Percentiles rank a stretch among this genome's conserved stretches.
Evolutionary conservation across 2,329 filamentous ascomycete species (phyloP).

Genomic region (Ceratocystis variospora): DNA sequence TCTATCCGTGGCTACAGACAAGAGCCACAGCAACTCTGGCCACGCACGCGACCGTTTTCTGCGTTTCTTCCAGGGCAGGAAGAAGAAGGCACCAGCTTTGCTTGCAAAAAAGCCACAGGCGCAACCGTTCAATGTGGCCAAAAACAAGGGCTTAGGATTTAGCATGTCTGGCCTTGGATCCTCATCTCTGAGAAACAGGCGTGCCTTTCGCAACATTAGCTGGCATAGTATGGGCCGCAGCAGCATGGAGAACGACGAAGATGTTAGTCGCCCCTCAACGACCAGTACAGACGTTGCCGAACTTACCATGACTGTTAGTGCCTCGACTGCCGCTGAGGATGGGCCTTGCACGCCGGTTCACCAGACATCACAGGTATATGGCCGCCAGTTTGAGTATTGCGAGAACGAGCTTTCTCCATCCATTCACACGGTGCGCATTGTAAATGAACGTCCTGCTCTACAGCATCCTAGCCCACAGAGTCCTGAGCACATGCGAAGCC

Average conservation of each 20-base stretch:
- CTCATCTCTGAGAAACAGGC: background rate
- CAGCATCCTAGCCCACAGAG: slow-evolving; percentile 18
- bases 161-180: background rate
- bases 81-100: slow-evolving; percentile 12
- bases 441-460: slow-evolving; percentile 13
- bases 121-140: background rate
- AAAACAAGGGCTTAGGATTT: background rate
- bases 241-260: background rate
- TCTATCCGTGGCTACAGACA: background rate
- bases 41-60: slow-evolving; percentile 4
- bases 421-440: slow-evolving; percentile 16
- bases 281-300: slow-evolving; percentile 4
- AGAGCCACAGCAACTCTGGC: slow-evolving; percentile 1
- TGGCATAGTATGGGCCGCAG: background rate
- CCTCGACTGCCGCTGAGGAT: slow-evolving; percentile 6
- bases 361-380: background rate
- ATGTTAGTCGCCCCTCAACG: slow-evolving; percentile 11
- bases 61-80: slow-evolving; percentile 11
- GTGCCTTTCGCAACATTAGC: slow-evolving; percentile 3
- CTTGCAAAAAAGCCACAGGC: slow-evolving; percentile 14
- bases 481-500: slow-evolving; percentile 8
- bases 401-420: slow-evolving; percentile 16
- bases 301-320: slow-evolving; percentile 9
- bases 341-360: slow-evolving; percentile 10
- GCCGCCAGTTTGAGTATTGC: slow-evolving; percentile 12